Evolutionary conservation across 192 early-diverging fungal genomes (phyloP), one percentile per base, ranked within the genome.

Genomic region (Piromyces finnis): DNA sequence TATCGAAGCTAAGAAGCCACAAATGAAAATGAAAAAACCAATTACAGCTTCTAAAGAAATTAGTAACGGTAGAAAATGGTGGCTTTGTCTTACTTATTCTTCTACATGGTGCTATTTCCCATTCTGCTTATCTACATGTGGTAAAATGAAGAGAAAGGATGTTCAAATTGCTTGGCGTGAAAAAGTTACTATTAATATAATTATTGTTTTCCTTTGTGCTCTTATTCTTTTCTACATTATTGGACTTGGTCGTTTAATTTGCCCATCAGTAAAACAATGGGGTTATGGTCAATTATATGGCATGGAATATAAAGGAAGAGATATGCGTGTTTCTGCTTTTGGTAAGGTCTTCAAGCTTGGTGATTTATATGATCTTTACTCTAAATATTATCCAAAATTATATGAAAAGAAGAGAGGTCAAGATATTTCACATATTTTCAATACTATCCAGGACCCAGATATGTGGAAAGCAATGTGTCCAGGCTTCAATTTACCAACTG

Each of bases 111-210:
- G 93, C 90, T 90, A 94, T 39, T 92, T 91, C 9, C 88, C 88
- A 15, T 89, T 82, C 41, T 86, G 85, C 39, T 82, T 94, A 28
- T 81, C 83, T 12, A 81, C 80, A 32, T 87, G 92, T 82, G 94
- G 91, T 29, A 86, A 86, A 78, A 93, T 96, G 93, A 93, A 91
- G 84, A 92, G 96, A 51, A 88, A 93, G 78, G 95, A 98, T 85
- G 87, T 95, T 80, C 93, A 90, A 68, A 89, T 94, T 86, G 98
- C 98, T 11, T 99, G 98, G 98, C 91, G 98, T 80, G 98, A 99
- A 84, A 98, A 99, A 84, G 89, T 97, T 26, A 94, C 98, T 3
- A 87, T 99, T 29, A 96, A 95, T 82, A 83, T 94, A 80, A 85
- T 98, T 79, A 95, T 97, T 59, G 86, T 93, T n/a, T 88, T 95